A percentile compares a stretch with the other conserved stretches of the same genome.
These are phyloP conservation scores for Penicillium bovifimosum DNA, from an alignment of 495 filamentous ascomycete genomes.

Conservation along the genomic window DNA sequence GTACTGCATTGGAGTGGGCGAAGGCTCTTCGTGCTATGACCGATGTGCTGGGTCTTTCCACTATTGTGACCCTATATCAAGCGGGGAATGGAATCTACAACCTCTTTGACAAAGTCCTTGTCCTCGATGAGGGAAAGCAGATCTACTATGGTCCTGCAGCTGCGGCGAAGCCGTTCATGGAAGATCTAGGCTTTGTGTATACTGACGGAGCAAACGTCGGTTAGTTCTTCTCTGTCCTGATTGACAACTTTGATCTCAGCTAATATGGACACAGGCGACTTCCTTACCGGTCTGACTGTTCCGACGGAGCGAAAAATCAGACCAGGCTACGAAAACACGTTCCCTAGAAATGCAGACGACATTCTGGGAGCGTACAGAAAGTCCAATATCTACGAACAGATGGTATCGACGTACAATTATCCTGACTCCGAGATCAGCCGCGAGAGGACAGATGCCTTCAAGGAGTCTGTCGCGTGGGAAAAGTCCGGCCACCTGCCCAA, in stretches of 20 bases:
- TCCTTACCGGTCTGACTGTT: slow-evolving; percentile 67
- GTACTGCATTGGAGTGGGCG: slow-evolving; percentile 50
- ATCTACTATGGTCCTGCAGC: slow-evolving; percentile 55
- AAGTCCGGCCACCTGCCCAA: slow-evolving; percentile 30
- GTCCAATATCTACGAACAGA: slow-evolving; percentile 27
- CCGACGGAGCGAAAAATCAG: slow-evolving; percentile 57
- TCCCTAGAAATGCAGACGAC: slow-evolving; percentile 40
- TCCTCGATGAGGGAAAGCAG: slow-evolving; percentile 58
- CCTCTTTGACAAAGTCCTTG: slow-evolving; percentile 60
- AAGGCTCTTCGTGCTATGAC: slow-evolving; percentile 45
- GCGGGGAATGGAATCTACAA: slow-evolving; percentile 59
- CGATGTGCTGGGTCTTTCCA: slow-evolving; percentile 39
- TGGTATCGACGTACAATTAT: slow-evolving; percentile 43
- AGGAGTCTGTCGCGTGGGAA: slow-evolving; percentile 39
- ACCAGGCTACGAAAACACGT: slow-evolving; percentile 43
- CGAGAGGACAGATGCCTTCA: slow-evolving; percentile 42
- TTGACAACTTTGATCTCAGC: neutral
- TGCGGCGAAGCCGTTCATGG: slow-evolving; percentile 59
- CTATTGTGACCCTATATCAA: slow-evolving; percentile 53
- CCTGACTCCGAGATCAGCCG: slow-evolving; percentile 37
- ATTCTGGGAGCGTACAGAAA: slow-evolving; percentile 36
- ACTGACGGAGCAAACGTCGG: slow-evolving; percentile 42
- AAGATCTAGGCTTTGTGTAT: slow-evolving; percentile 57
- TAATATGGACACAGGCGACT: slow-evolving; percentile 55
- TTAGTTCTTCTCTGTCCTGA: neutral